These are phyloP conservation scores for Nepenthes alata DNA, from an alignment of 179 eudicot genomes.

Conservation along the genomic window DNA sequence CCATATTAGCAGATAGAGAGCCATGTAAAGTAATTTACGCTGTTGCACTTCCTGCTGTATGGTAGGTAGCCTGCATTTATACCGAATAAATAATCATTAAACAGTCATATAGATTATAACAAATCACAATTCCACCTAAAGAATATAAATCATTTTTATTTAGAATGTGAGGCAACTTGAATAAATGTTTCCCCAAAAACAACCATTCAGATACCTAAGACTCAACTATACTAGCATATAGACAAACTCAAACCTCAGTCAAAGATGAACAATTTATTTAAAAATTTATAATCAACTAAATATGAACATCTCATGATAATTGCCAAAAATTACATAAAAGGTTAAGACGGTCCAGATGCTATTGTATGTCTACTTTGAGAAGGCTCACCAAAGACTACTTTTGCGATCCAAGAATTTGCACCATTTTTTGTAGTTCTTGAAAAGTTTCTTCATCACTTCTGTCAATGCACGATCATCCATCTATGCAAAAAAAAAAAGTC, in stretches of 20 bases:
- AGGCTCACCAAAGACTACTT: conserved; percentile 91
- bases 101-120: neutral
- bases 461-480: conserved; percentile 90
- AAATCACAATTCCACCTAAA: neutral
- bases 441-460: conserved; percentile 96
- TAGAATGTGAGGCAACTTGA: too few species aligned
- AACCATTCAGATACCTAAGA: neutral
- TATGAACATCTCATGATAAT: too few species aligned
- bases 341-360: neutral
- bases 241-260: neutral
- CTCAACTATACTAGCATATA: neutral
- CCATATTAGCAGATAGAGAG: conserved; percentile 96
- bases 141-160: too few species aligned
- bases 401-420: conserved; percentile 98
- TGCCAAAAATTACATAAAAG: too few species aligned
- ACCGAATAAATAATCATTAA: conserved; percentile 3
- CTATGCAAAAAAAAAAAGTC: conserved; percentile 25
- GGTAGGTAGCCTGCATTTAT: conserved; percentile 75
- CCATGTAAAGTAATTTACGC: conserved; percentile 92
- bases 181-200: too few species aligned
- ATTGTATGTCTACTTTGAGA: neutral
- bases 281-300: too few species aligned
- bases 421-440: conserved; percentile 97
- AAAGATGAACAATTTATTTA: neutral
- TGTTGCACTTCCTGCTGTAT: conserved; percentile 99